Conservation (phyloP, 1,284 basidiomycete genomes). For the Ceratobasidium sp. region DNA sequence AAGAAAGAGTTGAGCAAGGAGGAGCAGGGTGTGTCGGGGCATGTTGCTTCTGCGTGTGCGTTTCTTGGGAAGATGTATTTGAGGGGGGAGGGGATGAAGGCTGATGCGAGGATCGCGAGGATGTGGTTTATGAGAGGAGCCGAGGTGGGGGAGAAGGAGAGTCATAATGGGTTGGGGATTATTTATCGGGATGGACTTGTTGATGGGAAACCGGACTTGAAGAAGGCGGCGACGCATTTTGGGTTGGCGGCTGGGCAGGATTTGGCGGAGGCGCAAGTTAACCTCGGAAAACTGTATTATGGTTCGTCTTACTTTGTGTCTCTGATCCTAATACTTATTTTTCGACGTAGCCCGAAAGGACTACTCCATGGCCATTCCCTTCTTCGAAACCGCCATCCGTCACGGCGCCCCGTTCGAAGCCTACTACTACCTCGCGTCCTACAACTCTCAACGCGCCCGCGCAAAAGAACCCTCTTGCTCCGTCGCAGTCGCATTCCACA, state of each 20-base stretch:
- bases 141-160: constrained; percentile 84
- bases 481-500: constrained; percentile 88
- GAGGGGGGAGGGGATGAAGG: constrained; percentile 89
- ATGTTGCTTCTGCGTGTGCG: constrained; percentile 81
- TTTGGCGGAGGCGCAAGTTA: constrained; percentile 89
- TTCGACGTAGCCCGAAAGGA: constrained; percentile 68
- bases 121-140: constrained; percentile 95
- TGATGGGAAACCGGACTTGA: constrained; percentile 71
- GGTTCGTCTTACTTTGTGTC: constrained; percentile 59
- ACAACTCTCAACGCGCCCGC: constrained; percentile 72
- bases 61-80: constrained; percentile 94
- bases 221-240: constrained; percentile 77
- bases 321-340: constrained; percentile 45
- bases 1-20: constrained; percentile 58
- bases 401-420: constrained; percentile 91
- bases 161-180: constrained; percentile 89
- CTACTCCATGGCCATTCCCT: constrained; percentile 67
- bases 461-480: constrained; percentile 69
- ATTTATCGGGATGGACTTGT: constrained; percentile 90
- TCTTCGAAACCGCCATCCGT: constrained; percentile 84
- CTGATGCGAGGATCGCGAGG: constrained; percentile 80
- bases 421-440: constrained; percentile 88
- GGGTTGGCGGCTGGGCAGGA: constrained; percentile 84
- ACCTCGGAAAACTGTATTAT: constrained; percentile 86
- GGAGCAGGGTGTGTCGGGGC: constrained; percentile 62